Evolutionary conservation across 257 asterid species (phyloP), one percentile per base, ranked within the genome.

Genomic region (Lycium barbarum): DNA sequence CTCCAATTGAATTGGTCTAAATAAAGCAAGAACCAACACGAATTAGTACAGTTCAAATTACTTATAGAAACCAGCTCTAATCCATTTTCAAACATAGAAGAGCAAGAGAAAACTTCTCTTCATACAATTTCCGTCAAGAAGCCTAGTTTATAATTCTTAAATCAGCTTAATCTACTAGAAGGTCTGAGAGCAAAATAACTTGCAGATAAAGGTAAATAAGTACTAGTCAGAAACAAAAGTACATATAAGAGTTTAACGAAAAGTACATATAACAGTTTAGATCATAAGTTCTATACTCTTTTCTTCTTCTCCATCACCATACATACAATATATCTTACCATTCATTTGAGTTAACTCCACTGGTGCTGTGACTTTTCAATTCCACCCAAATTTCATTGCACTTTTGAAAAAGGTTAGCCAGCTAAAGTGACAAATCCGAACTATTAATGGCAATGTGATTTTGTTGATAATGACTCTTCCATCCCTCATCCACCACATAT

Each of bases 301-400:
- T 45, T 73, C 61, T 47, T 47, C 40, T 49, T 74, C 81, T 22
- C 71, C 71, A 63, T 22, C 71, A 63, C 68, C 22, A 62, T 62
- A 20, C 8, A 61, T 61, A n/a, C 35, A 18, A 1, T 7, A 61
- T n/a, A 20, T 22, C 38, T 20, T 62, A 62, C 1, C 14, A 20
- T 62, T 63, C 40, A 22, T 63, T 63, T 74, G 22, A 22, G 81
- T 12, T 49, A 7, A 22, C 45, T 74, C 81, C 3, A 22, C 62
- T 51, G 22, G 20, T 49, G 4, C 71, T 22, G 81, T 20, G 71
- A 53, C 55, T 9, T 67, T 38, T 65, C 78, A 53, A 82, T 58
- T 68, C 67, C 79, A 33, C 80, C 59, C 71, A 86, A 65, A 86
- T 65, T 38, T 80, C 84, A 45, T 83, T 53, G 81, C 84, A 86